Percentiles rank a stretch among this genome's conserved stretches.
phyloP scores from a whole-genome alignment of 129 eudicot species.

The Flaveria trinervia region DNA sequence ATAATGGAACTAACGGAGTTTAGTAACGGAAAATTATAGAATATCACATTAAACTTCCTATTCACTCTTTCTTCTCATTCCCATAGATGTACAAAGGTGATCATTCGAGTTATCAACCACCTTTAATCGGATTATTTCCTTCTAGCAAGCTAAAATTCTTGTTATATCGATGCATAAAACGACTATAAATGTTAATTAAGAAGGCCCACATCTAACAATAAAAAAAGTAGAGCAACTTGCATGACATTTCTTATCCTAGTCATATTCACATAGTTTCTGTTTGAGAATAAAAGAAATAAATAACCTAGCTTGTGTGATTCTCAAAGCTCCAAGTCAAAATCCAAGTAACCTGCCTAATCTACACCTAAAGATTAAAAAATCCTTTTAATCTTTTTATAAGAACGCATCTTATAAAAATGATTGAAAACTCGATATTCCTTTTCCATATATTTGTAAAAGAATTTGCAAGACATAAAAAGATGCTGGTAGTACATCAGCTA shows the following conservation, averaged over 20 bases:
- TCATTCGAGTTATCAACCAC: no score
- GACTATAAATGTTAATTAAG: no score
- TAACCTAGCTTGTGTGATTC: neutral
- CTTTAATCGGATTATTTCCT: no score
- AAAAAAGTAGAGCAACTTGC: neutral
- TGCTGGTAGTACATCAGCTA: conserved; percentile 3
- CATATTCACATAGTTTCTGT: neutral
- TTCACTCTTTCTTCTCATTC: no score
- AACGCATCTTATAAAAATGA: conserved; percentile 9
- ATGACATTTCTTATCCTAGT: neutral
- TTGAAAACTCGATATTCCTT: conserved; percentile 25
- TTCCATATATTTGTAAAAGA: conserved; percentile 23
- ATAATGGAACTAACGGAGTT: no score
- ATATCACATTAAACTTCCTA: no score
- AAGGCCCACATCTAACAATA: neutral
- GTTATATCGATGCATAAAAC: no score
- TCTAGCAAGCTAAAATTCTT: no score
- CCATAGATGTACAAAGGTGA: no score
- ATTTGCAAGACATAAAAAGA: conserved; percentile 25
- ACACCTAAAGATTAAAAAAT: neutral
- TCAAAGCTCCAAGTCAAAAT: neutral
- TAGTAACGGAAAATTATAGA: no score
- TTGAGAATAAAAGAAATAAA: neutral
- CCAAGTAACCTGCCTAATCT: neutral
- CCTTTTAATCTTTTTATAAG: neutral